Evolutionary conservation across 345 rosid genomes (phyloP).

Genomic region (Populus alba): DNA sequence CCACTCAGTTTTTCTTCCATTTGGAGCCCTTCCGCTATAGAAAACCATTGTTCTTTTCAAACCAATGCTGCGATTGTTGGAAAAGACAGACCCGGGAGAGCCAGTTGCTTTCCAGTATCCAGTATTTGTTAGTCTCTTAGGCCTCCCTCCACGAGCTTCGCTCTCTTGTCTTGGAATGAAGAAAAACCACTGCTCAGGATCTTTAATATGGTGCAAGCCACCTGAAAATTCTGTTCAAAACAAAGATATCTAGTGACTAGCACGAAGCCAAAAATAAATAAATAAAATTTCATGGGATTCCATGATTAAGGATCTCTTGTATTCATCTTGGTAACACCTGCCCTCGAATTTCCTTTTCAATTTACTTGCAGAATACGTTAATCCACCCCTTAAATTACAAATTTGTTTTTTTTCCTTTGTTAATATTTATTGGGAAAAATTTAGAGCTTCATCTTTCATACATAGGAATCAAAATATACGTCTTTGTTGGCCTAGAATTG

Average conservation of each 20-base stretch:
- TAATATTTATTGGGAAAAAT: too few species aligned
- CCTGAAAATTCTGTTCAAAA: conserved; percentile 1
- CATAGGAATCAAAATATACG: too few species aligned
- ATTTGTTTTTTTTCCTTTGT: too few species aligned
- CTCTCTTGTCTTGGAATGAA: conserved; percentile 7
- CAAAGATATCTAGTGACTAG: background rate
- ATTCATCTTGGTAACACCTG: too few species aligned
- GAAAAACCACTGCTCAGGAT: conserved; percentile 15
- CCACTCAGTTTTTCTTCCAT: conserved; percentile 8
- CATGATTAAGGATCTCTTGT: too few species aligned
- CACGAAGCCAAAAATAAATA: too few species aligned
- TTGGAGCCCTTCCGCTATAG: conserved; percentile 13
- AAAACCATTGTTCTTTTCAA: conserved; percentile 18
- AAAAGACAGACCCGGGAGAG: conserved; percentile 2
- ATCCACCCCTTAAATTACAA: background rate
- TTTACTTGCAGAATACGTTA: too few species aligned
- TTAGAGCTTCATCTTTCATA: too few species aligned
- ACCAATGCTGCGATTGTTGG: conserved; percentile 10
- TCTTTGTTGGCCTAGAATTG: too few species aligned
- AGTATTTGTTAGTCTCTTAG: background rate
- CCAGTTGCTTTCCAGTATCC: conserved; percentile 22
- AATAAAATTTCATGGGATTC: too few species aligned
- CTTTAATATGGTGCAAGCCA: background rate
- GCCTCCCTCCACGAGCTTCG: conserved; percentile 11
- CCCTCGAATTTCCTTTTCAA: too few species aligned